Evolutionary conservation across 2,329 filamentous ascomycete genomes (phyloP), one percentile per base, ranked within the genome.

Genomic region (Simplicillium aogashimaense): DNA sequence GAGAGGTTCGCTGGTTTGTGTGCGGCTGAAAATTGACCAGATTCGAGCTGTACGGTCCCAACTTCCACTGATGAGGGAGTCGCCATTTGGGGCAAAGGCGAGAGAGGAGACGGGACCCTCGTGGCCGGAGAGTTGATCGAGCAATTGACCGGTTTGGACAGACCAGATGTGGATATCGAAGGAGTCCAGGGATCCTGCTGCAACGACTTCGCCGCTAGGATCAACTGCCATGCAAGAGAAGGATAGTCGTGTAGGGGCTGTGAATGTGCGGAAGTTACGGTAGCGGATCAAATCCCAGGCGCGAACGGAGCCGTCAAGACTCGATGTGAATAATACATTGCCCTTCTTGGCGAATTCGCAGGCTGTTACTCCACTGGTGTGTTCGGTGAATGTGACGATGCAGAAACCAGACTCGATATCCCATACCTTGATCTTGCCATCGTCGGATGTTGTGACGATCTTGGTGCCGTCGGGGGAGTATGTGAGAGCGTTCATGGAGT

Each of bases 101-200:
- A 98, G 67, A 2, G 86, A 81, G 5, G 88, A 92, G 2, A 98
- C 83, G 0, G 92, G 92, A 0, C 90, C 92, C 64, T 98, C 90
- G 51, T 98, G 92, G 1, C 92, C 94, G 7, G 89, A 76, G 17
- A 98, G 70, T 49, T 83, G 83, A 57, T 98, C 92, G 6, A 98
- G 77, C 14, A 98, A 70, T 59, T 98, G 92, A 3, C 92, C 92
- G 1, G 90, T 98, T 57, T 98, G 92, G 4, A 98, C 94, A 5
- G 87, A 95, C 92, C 92, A 98, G 46, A 98, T 85, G 62, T 98
- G 89, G 38, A 98, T 86, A 55, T 97, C 90, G 49, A 95, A 97
- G 4, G 89, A 95, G 59, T 98, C 92, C 13, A 94, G 72, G 2
- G 90, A 97, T 3, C 90, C 92, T 9, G 92, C 92, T 44, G 90